Evolutionary conservation across 768 basidiomycete species (phyloP).

Genomic region (Inosperma sp.): DNA sequence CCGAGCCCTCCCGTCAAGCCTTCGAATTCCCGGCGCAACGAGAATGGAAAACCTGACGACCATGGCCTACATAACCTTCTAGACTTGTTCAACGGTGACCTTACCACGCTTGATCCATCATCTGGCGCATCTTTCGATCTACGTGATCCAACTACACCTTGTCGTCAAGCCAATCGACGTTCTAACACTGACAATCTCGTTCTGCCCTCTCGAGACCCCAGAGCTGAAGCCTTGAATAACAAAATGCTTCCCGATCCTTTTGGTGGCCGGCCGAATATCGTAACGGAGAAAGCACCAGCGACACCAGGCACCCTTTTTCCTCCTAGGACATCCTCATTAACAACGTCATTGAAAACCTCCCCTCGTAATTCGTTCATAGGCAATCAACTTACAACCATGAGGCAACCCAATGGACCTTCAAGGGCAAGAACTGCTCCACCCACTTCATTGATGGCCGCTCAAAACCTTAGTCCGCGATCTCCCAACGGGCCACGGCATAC

Average conservation of each 20-base stretch:
- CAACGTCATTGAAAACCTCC: constrained; percentile 39
- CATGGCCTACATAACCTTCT: constrained; percentile 57
- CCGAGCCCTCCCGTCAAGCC: constrained; percentile 5
- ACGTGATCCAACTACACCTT: constrained; percentile 58
- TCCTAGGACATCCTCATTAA: constrained; percentile 49
- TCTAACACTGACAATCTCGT: constrained; percentile 32
- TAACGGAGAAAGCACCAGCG: not conserved
- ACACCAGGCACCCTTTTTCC: constrained; percentile 37
- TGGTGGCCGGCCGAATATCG: not conserved
- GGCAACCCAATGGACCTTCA: constrained; percentile 39
- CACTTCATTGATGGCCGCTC: constrained; percentile 20
- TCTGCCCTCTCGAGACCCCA: constrained; percentile 20
- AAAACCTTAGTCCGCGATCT: constrained; percentile 23
- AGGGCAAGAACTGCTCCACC: constrained; percentile 40
- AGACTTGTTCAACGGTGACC: constrained; percentile 68
- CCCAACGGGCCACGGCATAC: constrained; percentile 52
- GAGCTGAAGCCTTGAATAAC: constrained; percentile 23
- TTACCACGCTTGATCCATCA: constrained; percentile 60
- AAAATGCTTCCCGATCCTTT: constrained; percentile 10
- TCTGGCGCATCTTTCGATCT: constrained; percentile 53
- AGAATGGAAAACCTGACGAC: constrained; percentile 29
- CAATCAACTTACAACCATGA: constrained; percentile 24
- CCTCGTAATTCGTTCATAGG: constrained; percentile 29
- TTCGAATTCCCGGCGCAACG: constrained; percentile 1
- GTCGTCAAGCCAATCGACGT: constrained; percentile 39